Conservation (phyloP, 768 basidiomycete species). For the Lyophyllum atratum region DNA sequence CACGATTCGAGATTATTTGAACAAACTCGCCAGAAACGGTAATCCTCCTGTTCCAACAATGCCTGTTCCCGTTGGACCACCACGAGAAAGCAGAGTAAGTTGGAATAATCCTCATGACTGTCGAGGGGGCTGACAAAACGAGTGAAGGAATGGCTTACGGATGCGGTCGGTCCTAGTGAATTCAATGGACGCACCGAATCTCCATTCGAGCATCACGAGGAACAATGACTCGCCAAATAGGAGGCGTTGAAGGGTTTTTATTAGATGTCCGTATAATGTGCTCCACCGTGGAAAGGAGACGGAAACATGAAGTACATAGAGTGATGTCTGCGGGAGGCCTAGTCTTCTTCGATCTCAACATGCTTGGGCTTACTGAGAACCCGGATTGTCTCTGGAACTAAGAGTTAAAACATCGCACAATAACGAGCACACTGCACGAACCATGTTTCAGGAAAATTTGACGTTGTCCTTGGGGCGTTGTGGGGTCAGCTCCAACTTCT, state of each 20-base stretch:
- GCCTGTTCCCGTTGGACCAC: conserved; percentile 28
- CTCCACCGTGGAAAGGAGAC: background rate
- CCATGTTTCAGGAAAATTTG: conserved; percentile 86
- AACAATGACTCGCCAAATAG: background rate
- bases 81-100: conserved; percentile 31
- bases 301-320: background rate
- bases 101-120: background rate
- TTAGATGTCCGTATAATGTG: background rate
- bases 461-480: conserved; percentile 70
- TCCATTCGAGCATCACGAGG: conserved; percentile 39
- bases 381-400: conserved; percentile 51
- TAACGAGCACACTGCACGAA: conserved; percentile 28
- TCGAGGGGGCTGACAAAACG: background rate
- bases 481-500: conserved; percentile 62
- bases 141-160: conserved; percentile 35
- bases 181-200: conserved; percentile 37
- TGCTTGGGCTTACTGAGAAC: conserved; percentile 37
- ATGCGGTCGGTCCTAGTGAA: conserved; percentile 26
- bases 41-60: conserved; percentile 33
- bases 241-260: background rate
- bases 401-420: conserved; percentile 1
- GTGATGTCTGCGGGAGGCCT: background rate
- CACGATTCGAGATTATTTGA: conserved; percentile 69
- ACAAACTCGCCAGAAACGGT: conserved; percentile 51
- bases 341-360: conserved; percentile 17